Percentiles rank a stretch among this genome's conserved stretches.
Evolutionary conservation across 2,329 filamentous ascomycete species (phyloP).

Genomic region (Periglandula ipomoeae): DNA sequence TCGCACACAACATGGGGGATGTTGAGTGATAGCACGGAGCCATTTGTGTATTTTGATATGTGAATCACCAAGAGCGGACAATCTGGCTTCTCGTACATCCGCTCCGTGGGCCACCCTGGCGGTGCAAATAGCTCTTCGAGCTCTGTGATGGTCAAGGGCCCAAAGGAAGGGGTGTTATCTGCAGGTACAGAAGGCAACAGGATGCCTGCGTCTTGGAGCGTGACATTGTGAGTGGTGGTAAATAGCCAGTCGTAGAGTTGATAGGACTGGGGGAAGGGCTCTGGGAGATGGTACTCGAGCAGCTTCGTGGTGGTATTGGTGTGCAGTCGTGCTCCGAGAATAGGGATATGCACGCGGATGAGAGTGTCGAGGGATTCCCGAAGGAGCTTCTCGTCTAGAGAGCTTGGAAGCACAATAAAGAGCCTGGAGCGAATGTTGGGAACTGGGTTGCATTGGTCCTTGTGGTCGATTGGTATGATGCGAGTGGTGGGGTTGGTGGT

Average conservation of each 20-base stretch:
- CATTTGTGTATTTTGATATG: conserved; percentile 12
- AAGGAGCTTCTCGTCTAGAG: conserved; percentile 8
- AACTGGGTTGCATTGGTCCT: conserved; percentile 11
- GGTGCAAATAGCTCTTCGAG: neutral
- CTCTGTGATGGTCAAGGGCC: neutral
- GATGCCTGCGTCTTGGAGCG: neutral
- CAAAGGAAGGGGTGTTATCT: neutral
- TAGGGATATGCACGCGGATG: conserved; percentile 10
- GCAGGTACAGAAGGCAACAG: neutral
- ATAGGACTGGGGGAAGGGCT: conserved; percentile 4
- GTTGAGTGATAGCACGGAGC: conserved; percentile 11
- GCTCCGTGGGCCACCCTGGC: conserved; percentile 10
- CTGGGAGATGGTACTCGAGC: conserved; percentile 10
- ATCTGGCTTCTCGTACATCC: conserved; percentile 9
- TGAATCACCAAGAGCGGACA: conserved; percentile 15
- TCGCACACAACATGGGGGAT: conserved; percentile 15
- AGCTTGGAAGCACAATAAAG: conserved; percentile 10
- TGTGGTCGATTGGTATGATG: conserved; percentile 8
- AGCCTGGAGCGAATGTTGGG: conserved; percentile 9
- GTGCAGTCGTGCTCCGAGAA: conserved; percentile 11
- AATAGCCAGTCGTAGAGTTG: conserved; percentile 11
- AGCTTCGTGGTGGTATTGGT: neutral
- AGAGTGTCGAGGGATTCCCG: conserved; percentile 9
- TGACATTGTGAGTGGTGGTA: neutral
- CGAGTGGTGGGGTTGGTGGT: neutral